Percentiles rank a stretch among this genome's conserved stretches.
Conservation (phyloP, 2,329 filamentous ascomycete genomes). For the Lachnellula subtilissima region DNA sequence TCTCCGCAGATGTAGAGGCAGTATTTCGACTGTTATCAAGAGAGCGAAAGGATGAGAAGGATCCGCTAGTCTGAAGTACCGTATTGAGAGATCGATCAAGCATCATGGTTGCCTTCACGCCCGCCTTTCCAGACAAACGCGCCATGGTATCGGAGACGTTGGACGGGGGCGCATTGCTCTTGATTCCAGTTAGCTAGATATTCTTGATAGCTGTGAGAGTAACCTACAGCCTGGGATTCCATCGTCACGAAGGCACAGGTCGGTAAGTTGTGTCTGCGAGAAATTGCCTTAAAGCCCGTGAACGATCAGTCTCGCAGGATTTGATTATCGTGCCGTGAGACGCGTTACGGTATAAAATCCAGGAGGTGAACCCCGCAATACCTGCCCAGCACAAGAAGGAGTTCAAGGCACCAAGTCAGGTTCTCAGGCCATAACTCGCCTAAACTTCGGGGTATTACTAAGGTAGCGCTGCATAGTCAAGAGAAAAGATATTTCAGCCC, state of each 20-base stretch:
- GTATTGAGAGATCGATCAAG: constrained; percentile 67
- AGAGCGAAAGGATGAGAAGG: constrained; percentile 42
- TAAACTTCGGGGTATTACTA: neutral
- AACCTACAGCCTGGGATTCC: neutral
- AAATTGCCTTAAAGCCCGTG: too few relatives aligned
- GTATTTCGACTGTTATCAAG: constrained; percentile 14
- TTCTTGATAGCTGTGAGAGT: too few relatives aligned
- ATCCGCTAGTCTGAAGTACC: constrained; percentile 70
- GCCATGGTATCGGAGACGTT: constrained; percentile 24
- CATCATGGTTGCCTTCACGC: constrained; percentile 73
- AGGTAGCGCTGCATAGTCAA: neutral
- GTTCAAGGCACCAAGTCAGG: neutral
- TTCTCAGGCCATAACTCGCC: neutral
- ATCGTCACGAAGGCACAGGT: neutral
- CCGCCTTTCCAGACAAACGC: constrained; percentile 66
- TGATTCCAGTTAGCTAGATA: neutral
- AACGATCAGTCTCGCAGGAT: too few relatives aligned
- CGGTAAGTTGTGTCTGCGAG: neutral
- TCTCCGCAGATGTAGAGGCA: constrained; percentile 7
- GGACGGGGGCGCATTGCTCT: neutral
- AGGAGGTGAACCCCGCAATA: neutral
- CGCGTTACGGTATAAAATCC: neutral
- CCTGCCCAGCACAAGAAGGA: too few relatives aligned
- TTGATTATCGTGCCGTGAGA: too few relatives aligned
- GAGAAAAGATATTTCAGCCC: neutral